Evolutionary conservation across 2,329 filamentous ascomycete species (phyloP), one percentile per base, ranked within the genome.

Genomic region (Sclerotinia subarctica): DNA sequence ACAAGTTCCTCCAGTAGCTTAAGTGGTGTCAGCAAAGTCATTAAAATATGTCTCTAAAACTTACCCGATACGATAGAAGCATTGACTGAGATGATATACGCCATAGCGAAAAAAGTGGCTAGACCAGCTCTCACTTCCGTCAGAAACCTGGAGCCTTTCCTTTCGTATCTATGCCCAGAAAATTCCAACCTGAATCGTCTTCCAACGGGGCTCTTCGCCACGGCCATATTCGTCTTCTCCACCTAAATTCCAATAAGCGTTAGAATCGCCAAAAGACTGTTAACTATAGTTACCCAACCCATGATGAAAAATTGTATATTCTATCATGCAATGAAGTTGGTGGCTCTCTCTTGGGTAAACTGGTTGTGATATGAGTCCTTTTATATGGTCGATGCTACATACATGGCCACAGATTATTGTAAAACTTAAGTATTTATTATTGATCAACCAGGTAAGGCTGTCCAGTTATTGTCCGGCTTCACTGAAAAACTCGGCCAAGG

Each of bases 111-210:
- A 76, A 86, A 86, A 24, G 91, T 93, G 35, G 92, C 91, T 49
- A 96, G 80, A 59, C 93, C 93, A 69, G 91, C 93, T 70, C 93
- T 89, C 66, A 96, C 82, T 80, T 96, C 93, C 60, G 92, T 96
- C 75, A 92, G 87, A 81, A 96, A 96, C 74, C 85, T 84, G 44
- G 91, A 90, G 29, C 89, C 89, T 76, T 91, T 73, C 64, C 71
- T 77, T 70, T 78, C 73, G 58, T 68, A 69, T 49, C 64, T 90
- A 85, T 94, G 91, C 74, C 92, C 92, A 51, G 86, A 93, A 72
- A 91, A 91, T 70, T 96, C 92, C 52, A 96, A 86, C 72, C 88
- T 86, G 80, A 96, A 96, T 82, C 88, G 91, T 72, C 83, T 82
- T 70, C 91, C 91, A 69, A 93, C 83, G 46, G 83, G 78, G 76